Base-by-base conservation (phyloP, 2,329 filamentous ascomycete species). In the Pyricularia pennisetigena region DNA sequence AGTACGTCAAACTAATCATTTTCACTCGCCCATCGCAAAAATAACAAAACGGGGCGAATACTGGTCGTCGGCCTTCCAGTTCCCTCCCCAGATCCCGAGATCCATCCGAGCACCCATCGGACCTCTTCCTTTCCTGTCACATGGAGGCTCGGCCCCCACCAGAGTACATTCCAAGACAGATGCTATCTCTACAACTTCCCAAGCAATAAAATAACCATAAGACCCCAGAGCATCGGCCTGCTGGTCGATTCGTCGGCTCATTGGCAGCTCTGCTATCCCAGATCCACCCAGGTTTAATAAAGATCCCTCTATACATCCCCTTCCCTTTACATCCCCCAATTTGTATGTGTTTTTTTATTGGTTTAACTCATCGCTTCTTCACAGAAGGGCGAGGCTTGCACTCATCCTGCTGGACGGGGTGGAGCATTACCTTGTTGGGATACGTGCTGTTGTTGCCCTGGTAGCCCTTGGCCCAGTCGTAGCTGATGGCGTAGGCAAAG, bases 391-490 rank as follows among this genome's bases (percentile, higher is more conserved):
- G 78, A 29, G 86, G 85, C 79, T 87, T 88, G 79, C 85, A 88
- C 76, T 88, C 86, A 68, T 88, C 86, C 57, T 79, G 78, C 70
- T 82, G 82, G 14, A 96, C 87, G 1, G 91, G 89, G 76, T 96
- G 92, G 76, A 97, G 83, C 89, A 93, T 93, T 67, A 95, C 89
- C 81, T 95, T 95, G 78, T 87, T 91, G 9, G 91, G 87, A 70
- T 88, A 88, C 72, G 85, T 85, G 69, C 88, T 88, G 29, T 83
- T 95, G 80, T 98, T 98, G 72, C 84, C 87, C 71, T 91, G 87
- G 81, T 94, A 97, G 20, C 95, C 95, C 83, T 99, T 98, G 81
- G 91, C 93, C 95, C 95, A 99, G 81, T 99, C 95, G 78, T 99
- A 99, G 77, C 93, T 93, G 65, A 97, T 87, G 29, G 94, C 93